Conservation (phyloP, 352 stramenopile species). For the Phytophthora pini region DNA sequence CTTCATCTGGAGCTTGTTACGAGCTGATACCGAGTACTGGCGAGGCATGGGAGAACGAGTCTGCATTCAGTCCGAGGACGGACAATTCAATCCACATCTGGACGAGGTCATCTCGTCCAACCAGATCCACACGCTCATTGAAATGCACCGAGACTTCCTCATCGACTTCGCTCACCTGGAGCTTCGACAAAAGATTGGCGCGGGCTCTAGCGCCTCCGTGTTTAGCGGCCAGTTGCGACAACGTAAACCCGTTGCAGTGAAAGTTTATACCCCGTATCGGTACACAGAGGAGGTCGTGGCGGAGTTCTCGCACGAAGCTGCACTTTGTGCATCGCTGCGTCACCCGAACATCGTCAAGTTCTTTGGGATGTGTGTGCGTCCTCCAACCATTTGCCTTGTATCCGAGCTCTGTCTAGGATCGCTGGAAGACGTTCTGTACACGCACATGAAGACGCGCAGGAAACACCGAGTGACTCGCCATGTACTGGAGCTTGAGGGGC, state of each 20-base stretch:
- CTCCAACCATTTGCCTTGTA: slow-evolving; percentile 68
- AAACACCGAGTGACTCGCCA: slow-evolving; percentile 8
- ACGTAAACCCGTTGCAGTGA: slow-evolving; percentile 50
- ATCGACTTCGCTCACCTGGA: slow-evolving; percentile 76
- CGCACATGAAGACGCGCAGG: slow-evolving; percentile 19
- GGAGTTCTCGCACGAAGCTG: slow-evolving; percentile 69
- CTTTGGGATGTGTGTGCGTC: slow-evolving; percentile 69
- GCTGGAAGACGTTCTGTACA: slow-evolving; percentile 50
- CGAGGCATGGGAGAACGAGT: slow-evolving; percentile 47
- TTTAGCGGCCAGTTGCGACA: slow-evolving; percentile 53
- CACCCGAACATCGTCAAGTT: slow-evolving; percentile 77
- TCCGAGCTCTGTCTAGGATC: slow-evolving; percentile 63
- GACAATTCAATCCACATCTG: slow-evolving; percentile 19
- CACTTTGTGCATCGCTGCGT: slow-evolving; percentile 49
- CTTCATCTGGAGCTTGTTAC: slow-evolving; percentile 59
- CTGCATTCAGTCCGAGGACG: slow-evolving; percentile 36
- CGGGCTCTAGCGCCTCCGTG: slow-evolving; percentile 53
- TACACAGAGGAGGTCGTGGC: slow-evolving; percentile 62
- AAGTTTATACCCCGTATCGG: slow-evolving; percentile 63
- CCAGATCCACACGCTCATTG: slow-evolving; percentile 62
- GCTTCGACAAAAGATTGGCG: slow-evolving; percentile 54
- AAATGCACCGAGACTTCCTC: slow-evolving; percentile 72
- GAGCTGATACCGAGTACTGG: slow-evolving; percentile 61
- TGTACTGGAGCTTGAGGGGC: slow-evolving; percentile 17
- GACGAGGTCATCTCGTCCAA: slow-evolving; percentile 53